phyloP scores from a whole-genome alignment of 2,329 filamentous ascomycete species.

The Ampelomyces quisqualis region DNA sequence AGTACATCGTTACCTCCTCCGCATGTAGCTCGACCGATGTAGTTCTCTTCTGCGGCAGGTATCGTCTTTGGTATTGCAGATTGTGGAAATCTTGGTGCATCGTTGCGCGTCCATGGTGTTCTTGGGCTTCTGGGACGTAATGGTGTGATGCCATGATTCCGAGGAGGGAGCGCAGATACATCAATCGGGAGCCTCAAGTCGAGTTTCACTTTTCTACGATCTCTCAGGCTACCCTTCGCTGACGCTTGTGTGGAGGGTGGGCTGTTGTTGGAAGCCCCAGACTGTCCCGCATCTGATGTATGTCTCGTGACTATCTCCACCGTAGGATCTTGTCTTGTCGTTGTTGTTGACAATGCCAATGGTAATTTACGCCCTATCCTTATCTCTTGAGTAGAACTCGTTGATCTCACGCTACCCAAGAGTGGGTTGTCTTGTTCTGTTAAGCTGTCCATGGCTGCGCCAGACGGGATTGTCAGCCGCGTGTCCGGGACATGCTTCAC shows the following conservation, averaged over 20 bases:
- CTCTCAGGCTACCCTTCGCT: conserved; percentile 19
- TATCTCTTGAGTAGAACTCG: background rate
- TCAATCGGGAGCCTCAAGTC: conserved; percentile 29
- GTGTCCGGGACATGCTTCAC: conserved; percentile 26
- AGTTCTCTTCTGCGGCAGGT: conserved; percentile 16
- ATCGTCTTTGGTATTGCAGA: conserved; percentile 9
- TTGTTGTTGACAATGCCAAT: conserved; percentile 5
- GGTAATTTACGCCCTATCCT: conserved; percentile 14
- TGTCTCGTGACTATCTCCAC: too few species aligned
- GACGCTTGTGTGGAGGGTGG: background rate
- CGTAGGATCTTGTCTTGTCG: too few species aligned
- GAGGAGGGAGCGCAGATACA: conserved; percentile 24
- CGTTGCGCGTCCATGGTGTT: conserved; percentile 22
- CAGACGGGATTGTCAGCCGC: conserved; percentile 1
- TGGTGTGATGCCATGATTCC: conserved; percentile 5
- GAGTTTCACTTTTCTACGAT: conserved; percentile 32
- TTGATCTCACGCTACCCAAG: conserved; percentile 3
- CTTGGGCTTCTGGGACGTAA: conserved; percentile 31
- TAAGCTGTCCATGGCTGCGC: background rate
- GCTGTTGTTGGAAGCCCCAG: background rate
- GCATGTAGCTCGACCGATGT: conserved; percentile 1
- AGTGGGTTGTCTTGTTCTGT: background rate
- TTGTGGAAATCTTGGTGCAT: conserved; percentile 16
- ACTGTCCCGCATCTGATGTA: too few species aligned
- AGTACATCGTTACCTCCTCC: background rate